Conservation (phyloP, 768 basidiomycete genomes). For the Amanita pallidorosea region DNA sequence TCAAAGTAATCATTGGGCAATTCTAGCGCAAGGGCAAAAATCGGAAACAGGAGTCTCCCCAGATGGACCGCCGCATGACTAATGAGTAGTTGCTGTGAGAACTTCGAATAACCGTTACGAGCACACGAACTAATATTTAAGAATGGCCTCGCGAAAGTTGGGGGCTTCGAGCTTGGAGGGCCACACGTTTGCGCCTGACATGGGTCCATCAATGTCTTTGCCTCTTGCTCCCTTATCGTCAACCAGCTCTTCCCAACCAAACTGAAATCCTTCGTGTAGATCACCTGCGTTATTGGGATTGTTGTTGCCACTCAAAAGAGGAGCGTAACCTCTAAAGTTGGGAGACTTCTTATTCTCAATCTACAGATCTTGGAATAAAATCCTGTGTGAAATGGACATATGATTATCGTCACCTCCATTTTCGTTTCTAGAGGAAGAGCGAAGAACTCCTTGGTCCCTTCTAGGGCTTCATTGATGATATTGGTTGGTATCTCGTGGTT, state of each 20-base stretch:
- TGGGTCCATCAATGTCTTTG: constrained; percentile 27
- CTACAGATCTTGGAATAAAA: constrained; percentile 20
- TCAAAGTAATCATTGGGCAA: constrained; percentile 69
- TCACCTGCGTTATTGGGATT: constrained; percentile 75
- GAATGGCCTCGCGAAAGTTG: constrained; percentile 45
- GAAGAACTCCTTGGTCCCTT: constrained; percentile 55
- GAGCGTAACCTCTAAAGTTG: constrained; percentile 72
- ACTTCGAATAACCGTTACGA: not conserved
- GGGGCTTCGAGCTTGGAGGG: constrained; percentile 45
- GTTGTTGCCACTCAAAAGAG: constrained; percentile 62
- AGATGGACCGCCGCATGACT: constrained; percentile 25
- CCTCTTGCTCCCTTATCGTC: constrained; percentile 17
- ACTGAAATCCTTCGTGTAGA: constrained; percentile 83
- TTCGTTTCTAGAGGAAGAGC: constrained; percentile 50
- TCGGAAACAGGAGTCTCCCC: constrained; percentile 66
- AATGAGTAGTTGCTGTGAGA: not conserved
- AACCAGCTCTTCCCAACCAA: constrained; percentile 57
- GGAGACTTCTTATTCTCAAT: constrained; percentile 55
- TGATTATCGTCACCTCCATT: constrained; percentile 39
- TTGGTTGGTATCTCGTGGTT: constrained; percentile 65
- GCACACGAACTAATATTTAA: constrained; percentile 55
- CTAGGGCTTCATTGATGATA: constrained; percentile 32
- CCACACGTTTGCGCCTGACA: constrained; percentile 75
- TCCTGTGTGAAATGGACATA: not conserved
- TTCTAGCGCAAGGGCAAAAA: constrained; percentile 76